Evolutionary conservation across 331 rosid genomes (phyloP).

Genomic region (Quercus tomentella): DNA sequence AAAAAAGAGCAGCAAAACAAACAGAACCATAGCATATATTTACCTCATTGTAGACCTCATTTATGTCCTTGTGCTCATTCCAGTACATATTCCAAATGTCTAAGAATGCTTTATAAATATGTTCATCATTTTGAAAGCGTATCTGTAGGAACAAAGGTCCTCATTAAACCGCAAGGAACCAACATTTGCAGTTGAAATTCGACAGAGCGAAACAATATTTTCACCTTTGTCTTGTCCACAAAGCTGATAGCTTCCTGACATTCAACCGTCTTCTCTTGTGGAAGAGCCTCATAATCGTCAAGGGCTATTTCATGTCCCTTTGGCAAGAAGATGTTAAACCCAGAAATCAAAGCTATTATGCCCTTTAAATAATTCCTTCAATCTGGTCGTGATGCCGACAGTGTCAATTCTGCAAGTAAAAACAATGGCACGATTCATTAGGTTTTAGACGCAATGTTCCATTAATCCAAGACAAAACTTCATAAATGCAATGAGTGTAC

Average conservation of each 20-base stretch:
- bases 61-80: constrained; percentile 92
- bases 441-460: constrained; percentile 8
- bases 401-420: constrained; percentile 73
- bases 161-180: constrained; percentile 4
- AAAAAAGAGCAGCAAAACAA: background rate
- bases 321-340: constrained; percentile 94
- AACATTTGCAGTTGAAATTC: constrained; percentile 1
- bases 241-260: constrained; percentile 97
- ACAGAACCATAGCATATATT: background rate
- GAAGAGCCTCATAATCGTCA: constrained; percentile 78
- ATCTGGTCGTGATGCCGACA: constrained; percentile 80
- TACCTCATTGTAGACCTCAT: constrained; percentile 90
- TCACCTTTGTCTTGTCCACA: constrained; percentile 96
- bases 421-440: constrained; percentile 1
- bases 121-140: constrained; percentile 80
- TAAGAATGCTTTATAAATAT: constrained; percentile 83
- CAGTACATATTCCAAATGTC: constrained; percentile 95
- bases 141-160: constrained; percentile 43
- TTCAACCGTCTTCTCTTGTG: constrained; percentile 82
- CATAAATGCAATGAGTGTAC: constrained; percentile 27
- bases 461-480: constrained; percentile 3
- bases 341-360: constrained; percentile 87
- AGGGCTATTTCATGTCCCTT: constrained; percentile 93
- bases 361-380: constrained; percentile 93
- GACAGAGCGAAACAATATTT: background rate